These are phyloP conservation scores for Epichloe sp. DNA, from an alignment of 2,329 filamentous ascomycete genomes.

Conservation along the genomic window DNA sequence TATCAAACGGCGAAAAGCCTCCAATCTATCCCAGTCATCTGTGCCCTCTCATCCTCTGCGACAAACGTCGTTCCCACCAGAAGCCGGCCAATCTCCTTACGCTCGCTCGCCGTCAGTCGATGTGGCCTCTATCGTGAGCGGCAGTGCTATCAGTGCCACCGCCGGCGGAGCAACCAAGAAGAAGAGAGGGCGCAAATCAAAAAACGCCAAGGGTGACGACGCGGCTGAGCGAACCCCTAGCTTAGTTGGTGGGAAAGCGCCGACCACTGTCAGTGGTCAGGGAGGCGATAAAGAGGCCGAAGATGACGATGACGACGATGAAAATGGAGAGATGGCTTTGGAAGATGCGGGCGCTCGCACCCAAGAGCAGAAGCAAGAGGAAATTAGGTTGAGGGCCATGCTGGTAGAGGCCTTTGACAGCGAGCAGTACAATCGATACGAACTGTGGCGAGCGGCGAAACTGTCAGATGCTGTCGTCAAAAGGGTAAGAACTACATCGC, in stretches of 20 bases:
- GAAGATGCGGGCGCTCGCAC: constrained; percentile 47
- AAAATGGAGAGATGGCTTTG: constrained; percentile 40
- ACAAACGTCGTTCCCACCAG: constrained; percentile 69
- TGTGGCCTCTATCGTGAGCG: constrained; percentile 44
- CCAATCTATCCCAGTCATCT: constrained; percentile 43
- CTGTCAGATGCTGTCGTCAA: constrained; percentile 56
- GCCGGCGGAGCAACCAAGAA: constrained; percentile 34
- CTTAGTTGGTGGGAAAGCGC: constrained; percentile 26
- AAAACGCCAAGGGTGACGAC: constrained; percentile 35
- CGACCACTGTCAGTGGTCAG: constrained; percentile 31
- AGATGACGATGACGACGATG: constrained; percentile 46
- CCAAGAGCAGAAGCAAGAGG: constrained; percentile 54
- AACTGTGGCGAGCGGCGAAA: constrained; percentile 56
- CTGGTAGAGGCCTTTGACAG: constrained; percentile 50
- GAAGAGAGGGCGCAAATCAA: constrained; percentile 50
- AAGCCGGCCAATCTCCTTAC: constrained; percentile 35
- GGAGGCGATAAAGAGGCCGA: constrained; percentile 34
- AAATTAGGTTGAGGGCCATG: constrained; percentile 43
- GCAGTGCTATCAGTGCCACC: constrained; percentile 40
- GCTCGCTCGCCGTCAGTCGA: constrained; percentile 55
- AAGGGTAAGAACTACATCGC: constrained; percentile 32
- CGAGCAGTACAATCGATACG: constrained; percentile 58
- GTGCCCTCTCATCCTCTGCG: constrained; percentile 55
- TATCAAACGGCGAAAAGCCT: constrained; percentile 59
- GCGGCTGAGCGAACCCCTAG: constrained; percentile 30